phyloP scores from a whole-genome alignment of 2,329 filamentous ascomycete species.

The Lizonia empirigonia region DNA sequence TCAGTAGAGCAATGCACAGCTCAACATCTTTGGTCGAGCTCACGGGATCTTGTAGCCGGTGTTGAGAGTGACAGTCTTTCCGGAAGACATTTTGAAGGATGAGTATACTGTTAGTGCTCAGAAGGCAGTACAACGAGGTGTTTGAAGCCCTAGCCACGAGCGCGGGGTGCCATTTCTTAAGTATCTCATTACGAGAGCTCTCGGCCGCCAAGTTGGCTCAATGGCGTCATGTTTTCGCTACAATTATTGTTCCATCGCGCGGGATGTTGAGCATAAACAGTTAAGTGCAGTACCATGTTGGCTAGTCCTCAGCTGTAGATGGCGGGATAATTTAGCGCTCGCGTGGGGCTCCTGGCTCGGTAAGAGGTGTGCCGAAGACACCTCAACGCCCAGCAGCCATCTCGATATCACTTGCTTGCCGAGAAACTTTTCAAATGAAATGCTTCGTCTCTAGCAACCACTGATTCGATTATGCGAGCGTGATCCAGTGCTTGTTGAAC shows the following conservation, averaged over 20 bases:
- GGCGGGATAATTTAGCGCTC: constrained; percentile 30
- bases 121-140: constrained; percentile 1
- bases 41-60: constrained; percentile 55
- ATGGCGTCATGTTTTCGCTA: constrained; percentile 17
- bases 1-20: constrained; percentile 7
- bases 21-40: constrained; percentile 37
- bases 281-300: constrained; percentile 25
- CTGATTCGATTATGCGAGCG: too few relatives aligned
- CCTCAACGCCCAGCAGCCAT: too few relatives aligned
- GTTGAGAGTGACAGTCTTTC: constrained; percentile 44
- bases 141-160: constrained; percentile 1
- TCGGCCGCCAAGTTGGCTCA: constrained; percentile 16
- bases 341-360: constrained; percentile 23
- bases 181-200: constrained; percentile 13
- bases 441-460: too few relatives aligned
- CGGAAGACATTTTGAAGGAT: constrained; percentile 39
- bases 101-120: constrained; percentile 1
- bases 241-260: constrained; percentile 23
- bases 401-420: too few relatives aligned
- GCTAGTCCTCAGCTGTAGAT: constrained; percentile 19
- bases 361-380: constrained; percentile 23
- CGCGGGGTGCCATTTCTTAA: constrained; percentile 22
- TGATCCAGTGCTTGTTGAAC: too few relatives aligned
- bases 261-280: constrained; percentile 20
- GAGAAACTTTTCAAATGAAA: too few relatives aligned